A percentile compares a stretch with the other conserved stretches of the same genome.
phyloP scores from a whole-genome alignment of 1,139 yeast genomes.

The Pichia sp. region DNA sequence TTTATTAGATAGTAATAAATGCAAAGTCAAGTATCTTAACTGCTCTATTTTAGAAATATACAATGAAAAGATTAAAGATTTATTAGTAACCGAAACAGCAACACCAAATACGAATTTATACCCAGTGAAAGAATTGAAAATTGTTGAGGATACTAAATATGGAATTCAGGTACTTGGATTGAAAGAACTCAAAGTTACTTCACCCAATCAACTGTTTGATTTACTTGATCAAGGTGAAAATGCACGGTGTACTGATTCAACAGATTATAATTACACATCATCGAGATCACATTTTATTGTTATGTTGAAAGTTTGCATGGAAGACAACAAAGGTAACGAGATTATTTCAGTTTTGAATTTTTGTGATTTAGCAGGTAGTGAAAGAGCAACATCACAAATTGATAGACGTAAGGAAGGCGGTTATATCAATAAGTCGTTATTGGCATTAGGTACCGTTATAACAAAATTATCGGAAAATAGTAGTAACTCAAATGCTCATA shows the following conservation, averaged over 20 bases:
- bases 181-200: constrained; percentile 48
- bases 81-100: constrained; percentile 36
- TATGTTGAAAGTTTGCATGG: constrained; percentile 20
- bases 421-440: constrained; percentile 78
- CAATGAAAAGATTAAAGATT: constrained; percentile 78
- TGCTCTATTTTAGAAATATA: constrained; percentile 71
- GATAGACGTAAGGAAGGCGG: constrained; percentile 92
- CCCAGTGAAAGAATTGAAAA: constrained; percentile 45
- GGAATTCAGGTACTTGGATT: constrained; percentile 81
- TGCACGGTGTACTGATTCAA: constrained; percentile 75
- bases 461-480: constrained; percentile 56
- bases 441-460: constrained; percentile 86
- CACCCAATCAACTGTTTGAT: constrained; percentile 54
- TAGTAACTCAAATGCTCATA: constrained; percentile 39
- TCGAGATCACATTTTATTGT: constrained; percentile 76
- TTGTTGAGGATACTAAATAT: constrained; percentile 65
- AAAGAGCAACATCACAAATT: constrained; percentile 73
- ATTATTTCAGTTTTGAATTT: constrained; percentile 64
- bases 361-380: constrained; percentile 96
- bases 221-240: constrained; percentile 65
- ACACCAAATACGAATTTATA: background rate
- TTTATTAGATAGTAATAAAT: constrained; percentile 7
- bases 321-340: constrained; percentile 24
- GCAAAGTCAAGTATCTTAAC: constrained; percentile 25
- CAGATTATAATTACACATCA: constrained; percentile 79